phyloP scores from a whole-genome alignment of 2,329 filamentous ascomycete species.

The Thelonectria discophora region DNA sequence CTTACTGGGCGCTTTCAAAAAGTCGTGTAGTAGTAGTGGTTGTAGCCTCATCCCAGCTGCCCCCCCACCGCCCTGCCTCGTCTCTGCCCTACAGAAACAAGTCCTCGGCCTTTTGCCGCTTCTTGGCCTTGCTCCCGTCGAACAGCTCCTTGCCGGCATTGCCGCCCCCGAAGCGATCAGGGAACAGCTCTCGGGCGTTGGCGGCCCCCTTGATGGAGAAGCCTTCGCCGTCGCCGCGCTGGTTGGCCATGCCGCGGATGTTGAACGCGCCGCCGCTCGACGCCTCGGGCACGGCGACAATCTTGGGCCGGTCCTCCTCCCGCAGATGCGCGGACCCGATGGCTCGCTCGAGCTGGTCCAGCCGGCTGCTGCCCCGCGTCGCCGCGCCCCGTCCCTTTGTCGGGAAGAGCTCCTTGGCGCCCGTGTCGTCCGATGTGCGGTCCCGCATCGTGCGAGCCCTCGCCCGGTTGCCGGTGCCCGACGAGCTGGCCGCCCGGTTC shows the following conservation, averaged over 20 bases:
- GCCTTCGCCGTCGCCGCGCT: slow-evolving; percentile 56
- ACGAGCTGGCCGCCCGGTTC: slow-evolving; percentile 42
- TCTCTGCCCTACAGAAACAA: slow-evolving; percentile 64
- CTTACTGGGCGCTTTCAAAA: not conserved
- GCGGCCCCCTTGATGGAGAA: slow-evolving; percentile 74
- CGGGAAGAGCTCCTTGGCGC: slow-evolving; percentile 53
- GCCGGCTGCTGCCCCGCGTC: slow-evolving; percentile 40
- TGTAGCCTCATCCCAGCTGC: not conserved
- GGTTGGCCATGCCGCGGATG: slow-evolving; percentile 67
- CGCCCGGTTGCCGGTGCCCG: slow-evolving; percentile 48
- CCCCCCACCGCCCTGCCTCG: not conserved
- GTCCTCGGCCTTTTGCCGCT: slow-evolving; percentile 75
- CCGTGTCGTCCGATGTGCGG: slow-evolving; percentile 44
- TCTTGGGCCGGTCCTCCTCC: slow-evolving; percentile 59
- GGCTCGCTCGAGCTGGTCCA: slow-evolving; percentile 51
- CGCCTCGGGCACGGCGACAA: slow-evolving; percentile 62
- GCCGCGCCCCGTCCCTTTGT: slow-evolving; percentile 42
- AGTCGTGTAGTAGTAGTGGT: too few relatives aligned
- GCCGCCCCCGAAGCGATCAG: slow-evolving; percentile 62
- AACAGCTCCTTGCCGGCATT: slow-evolving; percentile 78
- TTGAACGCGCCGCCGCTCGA: slow-evolving; percentile 55
- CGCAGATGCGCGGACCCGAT: slow-evolving; percentile 50
- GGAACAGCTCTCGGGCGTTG: slow-evolving; percentile 73
- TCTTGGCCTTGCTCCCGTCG: slow-evolving; percentile 59
- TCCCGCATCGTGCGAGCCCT: slow-evolving; percentile 48